These are phyloP conservation scores for Senna siamea DNA, from an alignment of 306 rosid species.

Conservation along the genomic window DNA sequence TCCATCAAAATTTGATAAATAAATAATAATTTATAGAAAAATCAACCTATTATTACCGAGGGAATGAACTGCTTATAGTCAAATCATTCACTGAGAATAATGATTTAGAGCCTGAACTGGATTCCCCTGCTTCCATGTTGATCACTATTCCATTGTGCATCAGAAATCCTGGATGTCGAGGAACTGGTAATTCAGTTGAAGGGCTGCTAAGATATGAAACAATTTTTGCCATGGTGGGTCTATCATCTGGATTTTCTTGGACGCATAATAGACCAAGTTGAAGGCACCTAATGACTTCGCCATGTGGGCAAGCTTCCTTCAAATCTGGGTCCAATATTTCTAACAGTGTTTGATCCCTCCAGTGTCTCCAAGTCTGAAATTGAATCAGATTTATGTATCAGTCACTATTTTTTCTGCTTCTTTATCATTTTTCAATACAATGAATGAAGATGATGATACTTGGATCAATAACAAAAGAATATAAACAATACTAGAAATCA, in stretches of 20 bases:
- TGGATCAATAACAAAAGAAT: neutral
- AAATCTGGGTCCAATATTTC: constrained; percentile 44
- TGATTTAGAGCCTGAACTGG: neutral
- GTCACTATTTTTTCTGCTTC: neutral
- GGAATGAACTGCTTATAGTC: neutral
- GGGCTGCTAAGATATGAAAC: constrained; percentile 34
- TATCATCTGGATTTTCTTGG: constrained; percentile 43
- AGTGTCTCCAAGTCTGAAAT: constrained; percentile 43
- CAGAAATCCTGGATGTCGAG: constrained; percentile 37
- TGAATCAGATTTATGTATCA: neutral
- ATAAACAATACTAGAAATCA: neutral
- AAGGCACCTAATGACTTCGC: constrained; percentile 36
- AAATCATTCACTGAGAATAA: neutral
- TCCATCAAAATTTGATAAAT: neutral
- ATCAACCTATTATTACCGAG: neutral
- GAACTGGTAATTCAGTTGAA: constrained; percentile 26
- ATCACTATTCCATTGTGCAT: neutral
- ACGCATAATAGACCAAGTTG: constrained; percentile 51
- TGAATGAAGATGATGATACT: neutral
- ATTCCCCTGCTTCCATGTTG: neutral
- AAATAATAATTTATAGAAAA: neutral
- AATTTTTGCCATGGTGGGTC: constrained; percentile 46
- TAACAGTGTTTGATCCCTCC: constrained; percentile 35
- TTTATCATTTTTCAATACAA: neutral
- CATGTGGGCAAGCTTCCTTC: neutral